Percentiles rank a stretch among this genome's conserved stretches.
These are phyloP conservation scores for Verticillium zaregamsianum DNA, from an alignment of 2,329 filamentous ascomycete genomes.

Conservation along the genomic window DNA sequence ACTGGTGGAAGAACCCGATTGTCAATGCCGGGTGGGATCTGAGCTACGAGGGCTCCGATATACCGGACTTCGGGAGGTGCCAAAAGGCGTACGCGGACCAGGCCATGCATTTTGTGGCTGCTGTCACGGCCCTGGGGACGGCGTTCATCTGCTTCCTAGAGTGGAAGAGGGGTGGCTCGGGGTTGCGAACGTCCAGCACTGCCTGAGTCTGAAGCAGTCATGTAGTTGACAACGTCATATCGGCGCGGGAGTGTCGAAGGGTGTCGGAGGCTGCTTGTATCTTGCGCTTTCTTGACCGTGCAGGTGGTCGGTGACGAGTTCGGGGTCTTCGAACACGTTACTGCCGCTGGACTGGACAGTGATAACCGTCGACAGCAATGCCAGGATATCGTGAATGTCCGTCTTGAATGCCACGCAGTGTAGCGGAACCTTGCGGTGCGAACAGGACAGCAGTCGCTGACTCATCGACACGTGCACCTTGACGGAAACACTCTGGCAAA, in stretches of 20 bases:
- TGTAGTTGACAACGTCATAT: not conserved
- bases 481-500: too few relatives aligned
- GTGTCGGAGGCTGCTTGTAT: too few relatives aligned
- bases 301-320: too few relatives aligned
- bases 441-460: too few relatives aligned
- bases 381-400: too few relatives aligned
- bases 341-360: too few relatives aligned
- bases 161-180: conserved; percentile 5
- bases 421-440: too few relatives aligned
- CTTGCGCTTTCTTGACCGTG: too few relatives aligned
- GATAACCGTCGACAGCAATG: too few relatives aligned
- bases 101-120: conserved; percentile 9
- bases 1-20: not conserved
- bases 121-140: conserved; percentile 3
- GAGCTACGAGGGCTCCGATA: not conserved
- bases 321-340: too few relatives aligned
- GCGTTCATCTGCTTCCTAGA: conserved; percentile 5
- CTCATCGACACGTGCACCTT: too few relatives aligned
- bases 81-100: conserved; percentile 7
- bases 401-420: too few relatives aligned
- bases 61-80: conserved; percentile 1
- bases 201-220: not conserved
- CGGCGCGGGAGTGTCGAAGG: not conserved
- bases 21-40: conserved; percentile 2
- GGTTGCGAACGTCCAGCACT: not conserved